Percentiles rank a stretch among this genome's conserved stretches.
These are phyloP conservation scores for Hypoxylon rickii DNA, from an alignment of 495 filamentous ascomycete species.

Conservation along the genomic window DNA sequence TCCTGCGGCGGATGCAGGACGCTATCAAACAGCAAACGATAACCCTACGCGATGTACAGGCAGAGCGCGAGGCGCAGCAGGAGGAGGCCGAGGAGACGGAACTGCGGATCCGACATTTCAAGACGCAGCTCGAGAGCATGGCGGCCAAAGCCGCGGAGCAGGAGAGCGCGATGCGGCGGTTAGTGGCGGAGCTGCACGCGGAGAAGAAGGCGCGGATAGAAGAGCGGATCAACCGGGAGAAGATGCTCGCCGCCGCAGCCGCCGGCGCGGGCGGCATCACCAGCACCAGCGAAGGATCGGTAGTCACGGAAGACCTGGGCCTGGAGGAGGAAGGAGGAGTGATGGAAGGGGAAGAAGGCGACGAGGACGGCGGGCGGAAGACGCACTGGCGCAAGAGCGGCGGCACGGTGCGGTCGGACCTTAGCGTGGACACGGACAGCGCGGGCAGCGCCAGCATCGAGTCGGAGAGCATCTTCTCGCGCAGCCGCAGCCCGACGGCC, in stretches of 20 bases:
- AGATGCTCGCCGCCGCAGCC: conserved; percentile 9
- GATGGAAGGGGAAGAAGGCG: not conserved
- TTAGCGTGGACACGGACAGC: conserved; percentile 58
- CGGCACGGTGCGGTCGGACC: conserved; percentile 51
- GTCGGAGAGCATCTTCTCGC: conserved; percentile 67
- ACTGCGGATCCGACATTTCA: conserved; percentile 66
- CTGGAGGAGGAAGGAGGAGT: conserved; percentile 49
- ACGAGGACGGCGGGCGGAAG: conserved; percentile 6
- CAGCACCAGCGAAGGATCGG: not conserved
- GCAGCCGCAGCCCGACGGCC: conserved; percentile 60
- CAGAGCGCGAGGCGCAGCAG: conserved; percentile 65
- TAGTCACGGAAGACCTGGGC: conserved; percentile 56
- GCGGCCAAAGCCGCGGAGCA: conserved; percentile 68
- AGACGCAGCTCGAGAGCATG: conserved; percentile 78
- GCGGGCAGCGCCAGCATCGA: conserved; percentile 57
- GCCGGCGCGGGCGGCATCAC: not conserved
- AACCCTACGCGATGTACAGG: conserved; percentile 61
- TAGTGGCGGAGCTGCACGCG: conserved; percentile 65
- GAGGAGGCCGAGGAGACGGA: conserved; percentile 81
- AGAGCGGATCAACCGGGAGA: conserved; percentile 48
- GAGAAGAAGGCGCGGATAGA: conserved; percentile 61
- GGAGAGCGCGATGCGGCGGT: conserved; percentile 63
- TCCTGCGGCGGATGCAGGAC: conserved; percentile 67
- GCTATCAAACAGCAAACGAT: conserved; percentile 70
- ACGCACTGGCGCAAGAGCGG: conserved; percentile 58